These are phyloP conservation scores for Colletotrichum trifolii DNA, from an alignment of 2,329 filamentous ascomycete genomes.

Conservation along the genomic window DNA sequence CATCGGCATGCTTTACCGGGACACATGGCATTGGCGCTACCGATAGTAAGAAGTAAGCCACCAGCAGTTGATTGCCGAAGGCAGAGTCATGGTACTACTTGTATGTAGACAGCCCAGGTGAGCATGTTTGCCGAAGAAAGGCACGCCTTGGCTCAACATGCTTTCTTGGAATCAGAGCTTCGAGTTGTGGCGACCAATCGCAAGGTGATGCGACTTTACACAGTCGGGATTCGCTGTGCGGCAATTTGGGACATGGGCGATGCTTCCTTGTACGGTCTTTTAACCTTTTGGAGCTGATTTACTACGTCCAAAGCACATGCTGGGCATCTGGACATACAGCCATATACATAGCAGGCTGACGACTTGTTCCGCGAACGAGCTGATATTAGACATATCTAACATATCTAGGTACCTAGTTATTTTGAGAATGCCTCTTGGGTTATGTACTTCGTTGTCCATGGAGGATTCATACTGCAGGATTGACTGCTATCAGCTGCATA, in stretches of 20 bases:
- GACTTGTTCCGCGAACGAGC: too few relatives aligned
- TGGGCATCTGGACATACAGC: slow-evolving; percentile 11
- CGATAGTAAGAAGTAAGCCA: too few relatives aligned
- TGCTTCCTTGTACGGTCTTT: slow-evolving; percentile 12
- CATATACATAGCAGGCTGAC: too few relatives aligned
- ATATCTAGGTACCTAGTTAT: too few relatives aligned
- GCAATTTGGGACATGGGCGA: background rate
- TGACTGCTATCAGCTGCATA: slow-evolving; percentile 12
- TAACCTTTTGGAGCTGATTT: slow-evolving; percentile 7
- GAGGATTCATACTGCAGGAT: background rate
- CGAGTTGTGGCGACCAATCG: background rate
- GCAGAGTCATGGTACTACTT: slow-evolving; percentile 2
- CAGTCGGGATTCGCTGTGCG: background rate
- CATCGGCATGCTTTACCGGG: too few relatives aligned
- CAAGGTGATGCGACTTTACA: background rate
- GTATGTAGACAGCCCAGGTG: too few relatives aligned
- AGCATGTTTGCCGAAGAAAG: too few relatives aligned
- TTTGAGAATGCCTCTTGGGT: too few relatives aligned
- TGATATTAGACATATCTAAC: too few relatives aligned
- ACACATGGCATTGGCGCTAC: too few relatives aligned
- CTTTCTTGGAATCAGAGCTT: slow-evolving; percentile 1
- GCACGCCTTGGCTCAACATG: slow-evolving; percentile 1
- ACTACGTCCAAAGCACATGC: slow-evolving; percentile 16
- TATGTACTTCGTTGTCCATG: too few relatives aligned
- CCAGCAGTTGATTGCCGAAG: too few relatives aligned